Base-by-base conservation (phyloP, 2,329 filamentous ascomycete species). In the Fusarium globosum region DNA sequence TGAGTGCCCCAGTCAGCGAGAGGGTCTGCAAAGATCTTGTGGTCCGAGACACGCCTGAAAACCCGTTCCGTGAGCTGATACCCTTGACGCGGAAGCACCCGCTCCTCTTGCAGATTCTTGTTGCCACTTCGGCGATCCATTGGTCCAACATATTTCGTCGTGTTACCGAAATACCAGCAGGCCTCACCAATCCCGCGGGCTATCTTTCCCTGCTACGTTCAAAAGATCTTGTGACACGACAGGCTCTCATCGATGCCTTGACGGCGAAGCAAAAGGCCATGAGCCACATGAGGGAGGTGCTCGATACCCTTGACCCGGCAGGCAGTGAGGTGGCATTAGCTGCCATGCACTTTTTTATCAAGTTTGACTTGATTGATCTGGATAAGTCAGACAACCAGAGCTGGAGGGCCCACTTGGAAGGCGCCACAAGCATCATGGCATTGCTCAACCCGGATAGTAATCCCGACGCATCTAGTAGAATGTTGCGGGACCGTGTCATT, bases 21-120 rank as follows among this genome's bases (percentile, higher is more conserved):
- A 80, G 86, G 58, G 81, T 90, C 63, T 90, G 88, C 78, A 85
- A 86, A 77, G 88, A 89, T 73, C 83, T 90, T 53, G 85, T 87
- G 43, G 82, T 85, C 61, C 83, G 86, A 73, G 86, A 87, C 77
- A 81, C 81, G 7, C 82, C 82, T 12, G 82, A 81, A 43, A 80
- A 88, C 63, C 86, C 86, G 7, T 87, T 87, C 60, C 82, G 84
- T 60, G 83, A 87, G 70, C 80, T 88, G 26, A 82, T 87, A 46
- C 86, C 86, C 7, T 79, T 87, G 61, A 86, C 85, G 21, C 81
- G 81, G 67, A 79, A 79, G 33, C 83, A 87, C 63, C 83, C 85
- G 26, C 82, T 86, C 69, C 81, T 88, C 36, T 81, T 85, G 39
- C 82, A 87, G 67, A 86, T 87, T 55, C 81, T 87, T 62, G 80